Conservation (phyloP, 148 eudicot species). For the Dysphania ambrosioides region DNA sequence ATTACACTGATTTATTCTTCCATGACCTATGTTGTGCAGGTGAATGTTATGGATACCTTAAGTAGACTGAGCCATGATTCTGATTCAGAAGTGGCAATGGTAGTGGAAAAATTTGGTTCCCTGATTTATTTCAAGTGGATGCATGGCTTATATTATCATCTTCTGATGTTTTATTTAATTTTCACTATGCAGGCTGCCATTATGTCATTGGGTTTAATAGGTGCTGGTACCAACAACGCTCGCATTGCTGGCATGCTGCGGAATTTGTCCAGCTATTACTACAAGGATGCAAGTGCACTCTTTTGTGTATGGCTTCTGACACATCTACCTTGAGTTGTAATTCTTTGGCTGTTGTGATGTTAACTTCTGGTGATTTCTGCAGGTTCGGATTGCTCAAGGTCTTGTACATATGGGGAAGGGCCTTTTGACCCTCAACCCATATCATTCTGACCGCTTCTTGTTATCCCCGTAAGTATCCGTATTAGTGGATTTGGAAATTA, state of each 20-base stretch:
- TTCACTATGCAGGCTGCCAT: constrained; percentile 69
- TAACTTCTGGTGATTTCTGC: constrained; percentile 20
- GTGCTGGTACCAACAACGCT: constrained; percentile 97
- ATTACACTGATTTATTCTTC: constrained; percentile 7
- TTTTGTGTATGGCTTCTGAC: constrained; percentile 60
- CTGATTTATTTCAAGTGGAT: background rate
- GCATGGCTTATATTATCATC: background rate
- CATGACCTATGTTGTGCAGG: constrained; percentile 42
- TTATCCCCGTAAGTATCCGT: constrained; percentile 75
- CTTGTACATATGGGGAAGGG: constrained; percentile 96
- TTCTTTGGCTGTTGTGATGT: constrained; percentile 5
- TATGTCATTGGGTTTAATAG: constrained; percentile 84
- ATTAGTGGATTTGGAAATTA: background rate
- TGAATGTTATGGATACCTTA: constrained; percentile 92
- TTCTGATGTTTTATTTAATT: background rate
- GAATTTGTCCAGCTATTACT: constrained; percentile 83
- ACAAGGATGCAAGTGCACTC: constrained; percentile 79
- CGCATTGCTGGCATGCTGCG: constrained; percentile 97
- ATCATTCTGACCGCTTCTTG: constrained; percentile 87
- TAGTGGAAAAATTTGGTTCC: constrained; percentile 16
- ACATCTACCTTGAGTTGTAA: background rate
- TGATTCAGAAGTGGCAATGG: constrained; percentile 92
- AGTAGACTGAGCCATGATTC: constrained; percentile 95
- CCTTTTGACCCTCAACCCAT: constrained; percentile 79
- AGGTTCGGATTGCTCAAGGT: constrained; percentile 99